Percentiles rank a stretch among this genome's conserved stretches.
phyloP scores from a whole-genome alignment of 768 basidiomycete genomes.

The Amanita jacksonii region DNA sequence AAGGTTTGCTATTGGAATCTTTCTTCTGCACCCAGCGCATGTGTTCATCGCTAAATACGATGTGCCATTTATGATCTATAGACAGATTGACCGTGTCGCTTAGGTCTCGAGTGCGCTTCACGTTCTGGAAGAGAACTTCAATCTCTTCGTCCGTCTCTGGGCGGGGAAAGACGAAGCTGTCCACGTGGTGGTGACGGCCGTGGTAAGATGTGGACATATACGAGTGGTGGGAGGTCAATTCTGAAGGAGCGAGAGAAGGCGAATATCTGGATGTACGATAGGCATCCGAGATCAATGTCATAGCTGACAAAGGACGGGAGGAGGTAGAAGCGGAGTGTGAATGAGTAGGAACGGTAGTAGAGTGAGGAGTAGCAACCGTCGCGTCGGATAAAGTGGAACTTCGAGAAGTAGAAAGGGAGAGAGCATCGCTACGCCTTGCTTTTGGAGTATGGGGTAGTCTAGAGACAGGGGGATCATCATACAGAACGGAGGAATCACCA shows the following conservation, averaged over 20 bases:
- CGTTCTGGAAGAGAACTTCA: conserved; percentile 68
- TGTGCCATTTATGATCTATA: conserved; percentile 85
- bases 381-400: conserved; percentile 48
- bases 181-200: conserved; percentile 32
- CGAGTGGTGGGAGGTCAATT: conserved; percentile 31
- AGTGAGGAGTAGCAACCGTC: conserved; percentile 27
- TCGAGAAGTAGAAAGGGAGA: conserved; percentile 37
- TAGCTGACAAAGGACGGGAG: conserved; percentile 39
- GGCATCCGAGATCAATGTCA: conserved; percentile 47
- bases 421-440: conserved; percentile 46
- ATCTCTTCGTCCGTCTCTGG: conserved; percentile 74
- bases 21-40: conserved; percentile 59
- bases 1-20: conserved; percentile 45
- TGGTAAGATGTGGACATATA: conserved; percentile 47
- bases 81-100: conserved; percentile 48
- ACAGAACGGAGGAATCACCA: conserved; percentile 50
- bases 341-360: conserved; percentile 17
- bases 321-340: conserved; percentile 23
- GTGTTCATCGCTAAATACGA: conserved; percentile 79
- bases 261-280: conserved; percentile 57
- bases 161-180: conserved; percentile 63
- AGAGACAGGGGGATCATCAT: conserved; percentile 33
- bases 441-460: conserved; percentile 28
- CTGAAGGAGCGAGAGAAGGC: conserved; percentile 41
- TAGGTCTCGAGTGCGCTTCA: conserved; percentile 62